Base-by-base conservation (phyloP, 768 basidiomycete species). In the Brasilioporus rufonigricans region DNA sequence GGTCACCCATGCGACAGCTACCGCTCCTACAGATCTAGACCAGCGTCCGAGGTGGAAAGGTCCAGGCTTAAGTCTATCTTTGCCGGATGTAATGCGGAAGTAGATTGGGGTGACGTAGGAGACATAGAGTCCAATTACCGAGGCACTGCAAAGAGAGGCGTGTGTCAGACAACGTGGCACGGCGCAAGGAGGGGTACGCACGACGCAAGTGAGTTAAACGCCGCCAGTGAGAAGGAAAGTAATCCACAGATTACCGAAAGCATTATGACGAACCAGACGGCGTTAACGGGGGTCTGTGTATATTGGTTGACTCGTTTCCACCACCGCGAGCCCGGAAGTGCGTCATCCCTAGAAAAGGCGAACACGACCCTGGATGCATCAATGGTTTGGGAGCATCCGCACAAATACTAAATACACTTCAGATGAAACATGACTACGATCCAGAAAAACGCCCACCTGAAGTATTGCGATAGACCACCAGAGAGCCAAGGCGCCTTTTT, bases 351-450 rank as follows among this genome's bases (percentile, higher is more conserved):
- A 10, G 63, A 66, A 61, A 79, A 76, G 26, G 77, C 77, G 46
- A 77, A 79, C 27, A 79, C 66, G 24, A 77, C 77, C 38, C 77
- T 72, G 16, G 78, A 77, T 21, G 76, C 77, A 57, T 79, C 77
- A 24, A 79, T 69, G 48, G 65, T 70, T 59, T 80, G 79, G 11
- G 78, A 77, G 10, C 76, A 77, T 33, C 76, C 77, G 2, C 72
- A 75, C 26, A 76, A 64, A 53, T 67, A 77, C 73, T 78, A 61
- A 11, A 38, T 16, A 19, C 3, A 12, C 9, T 8, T 57, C 19
- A 50, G 38, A 31, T 24, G 35, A 19, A 21, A 58, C 69, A 43
- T 14, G 21, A 26, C 11, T 5, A 33, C 14, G 9, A 24, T 24
- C 2, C 8, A 18, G 26, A 29, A 32, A 13, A 16, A 40, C 13